Evolutionary conservation across 257 asterid genomes (phyloP).

Genomic region (Nicotiana attenuata): DNA sequence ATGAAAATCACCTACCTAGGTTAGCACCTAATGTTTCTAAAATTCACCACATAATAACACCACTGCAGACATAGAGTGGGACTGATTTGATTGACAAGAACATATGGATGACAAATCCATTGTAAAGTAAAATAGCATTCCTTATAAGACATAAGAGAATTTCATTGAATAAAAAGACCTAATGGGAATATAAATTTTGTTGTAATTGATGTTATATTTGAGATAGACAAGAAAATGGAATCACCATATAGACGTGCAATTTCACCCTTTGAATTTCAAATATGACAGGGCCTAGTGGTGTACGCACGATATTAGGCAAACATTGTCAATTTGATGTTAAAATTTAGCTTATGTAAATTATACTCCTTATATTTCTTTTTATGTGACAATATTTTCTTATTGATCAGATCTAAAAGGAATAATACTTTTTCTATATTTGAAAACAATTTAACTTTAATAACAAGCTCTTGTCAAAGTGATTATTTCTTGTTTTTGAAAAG

Average conservation of each 20-base stretch:
- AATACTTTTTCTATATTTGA: too few species aligned
- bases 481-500: too few species aligned
- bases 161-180: neutral
- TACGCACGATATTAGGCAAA: neutral
- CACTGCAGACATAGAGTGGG: neutral
- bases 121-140: neutral
- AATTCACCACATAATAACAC: slow-evolving; percentile 13
- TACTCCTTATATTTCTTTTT: too few species aligned
- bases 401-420: too few species aligned
- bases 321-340: too few species aligned
- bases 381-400: too few species aligned
- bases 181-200: neutral
- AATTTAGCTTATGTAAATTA: too few species aligned
- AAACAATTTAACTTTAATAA: too few species aligned
- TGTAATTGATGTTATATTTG: neutral
- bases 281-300: neutral
- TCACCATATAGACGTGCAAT: neutral
- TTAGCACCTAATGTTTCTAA: neutral
- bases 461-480: too few species aligned
- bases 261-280: neutral
- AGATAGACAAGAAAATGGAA: neutral
- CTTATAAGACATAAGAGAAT: neutral
- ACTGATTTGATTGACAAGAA: slow-evolving; percentile 15
- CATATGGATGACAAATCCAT: neutral
- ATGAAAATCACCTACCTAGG: neutral